A percentile compares a stretch with the other conserved stretches of the same genome.
These are phyloP conservation scores for Eucalyptus regnans DNA, from an alignment of 345 rosid species.

Conservation along the genomic window DNA sequence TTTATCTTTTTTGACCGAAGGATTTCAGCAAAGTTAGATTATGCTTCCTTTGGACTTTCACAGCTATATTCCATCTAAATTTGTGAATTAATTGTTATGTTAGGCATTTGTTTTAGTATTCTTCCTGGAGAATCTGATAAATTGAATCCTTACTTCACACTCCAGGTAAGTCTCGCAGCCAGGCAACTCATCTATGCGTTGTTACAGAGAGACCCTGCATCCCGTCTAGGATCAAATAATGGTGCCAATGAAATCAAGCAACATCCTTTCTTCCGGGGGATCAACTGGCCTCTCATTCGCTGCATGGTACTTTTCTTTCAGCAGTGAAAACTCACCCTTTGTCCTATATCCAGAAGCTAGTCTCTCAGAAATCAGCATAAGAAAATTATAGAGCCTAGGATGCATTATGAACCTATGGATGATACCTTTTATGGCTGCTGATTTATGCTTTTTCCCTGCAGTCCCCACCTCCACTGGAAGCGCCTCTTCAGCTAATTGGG, in stretches of 20 bases:
- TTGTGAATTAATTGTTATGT: not conserved
- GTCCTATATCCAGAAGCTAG: not conserved
- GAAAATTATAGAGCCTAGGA: not conserved
- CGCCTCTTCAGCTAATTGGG: conserved; percentile 34
- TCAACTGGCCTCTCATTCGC: conserved; percentile 90
- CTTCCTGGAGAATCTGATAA: not conserved
- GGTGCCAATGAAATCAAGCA: conserved; percentile 89
- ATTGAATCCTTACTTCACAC: not conserved
- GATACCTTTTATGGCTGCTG: not conserved
- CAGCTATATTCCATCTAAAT: not conserved
- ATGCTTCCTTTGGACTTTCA: not conserved
- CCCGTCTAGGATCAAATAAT: conserved; percentile 63
- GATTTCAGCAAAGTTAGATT: not conserved
- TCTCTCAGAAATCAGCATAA: not conserved
- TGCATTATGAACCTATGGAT: not conserved
- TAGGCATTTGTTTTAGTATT: not conserved
- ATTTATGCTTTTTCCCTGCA: conserved; percentile 8
- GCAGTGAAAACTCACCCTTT: not conserved
- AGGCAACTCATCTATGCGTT: conserved; percentile 72
- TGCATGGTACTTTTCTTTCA: conserved; percentile 45
- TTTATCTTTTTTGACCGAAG: not conserved
- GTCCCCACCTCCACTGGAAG: conserved; percentile 71
- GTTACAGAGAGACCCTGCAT: conserved; percentile 57
- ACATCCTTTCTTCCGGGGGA: conserved; percentile 82
- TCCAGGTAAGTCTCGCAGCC: conserved; percentile 81